Evolutionary conservation across 108 stramenopile genomes (phyloP).

Genomic region (Cylindrotheca fusiformis): DNA sequence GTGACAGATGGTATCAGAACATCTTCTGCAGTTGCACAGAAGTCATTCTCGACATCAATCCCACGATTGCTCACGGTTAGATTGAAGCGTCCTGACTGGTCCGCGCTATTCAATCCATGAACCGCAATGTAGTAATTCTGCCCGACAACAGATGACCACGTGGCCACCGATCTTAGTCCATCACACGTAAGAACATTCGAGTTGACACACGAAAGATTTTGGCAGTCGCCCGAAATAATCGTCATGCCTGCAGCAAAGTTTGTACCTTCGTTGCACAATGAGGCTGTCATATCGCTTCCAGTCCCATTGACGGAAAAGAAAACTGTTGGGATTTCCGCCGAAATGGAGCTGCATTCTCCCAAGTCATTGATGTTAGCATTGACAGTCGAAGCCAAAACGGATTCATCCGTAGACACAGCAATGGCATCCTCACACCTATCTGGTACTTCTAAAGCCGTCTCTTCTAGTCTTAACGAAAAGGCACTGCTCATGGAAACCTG

Average conservation of each 20-base stretch:
- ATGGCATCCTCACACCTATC: slow-evolving; percentile 7
- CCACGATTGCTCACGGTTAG: slow-evolving; percentile 4
- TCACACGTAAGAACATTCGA: slow-evolving; percentile 9
- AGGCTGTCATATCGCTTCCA: slow-evolving; percentile 11
- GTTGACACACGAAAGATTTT: slow-evolving; percentile 1
- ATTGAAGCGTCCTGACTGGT: slow-evolving; percentile 4
- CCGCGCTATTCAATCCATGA: slow-evolving; percentile 6
- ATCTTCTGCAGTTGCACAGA: slow-evolving; percentile 6
- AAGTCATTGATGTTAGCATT: slow-evolving; percentile 3
- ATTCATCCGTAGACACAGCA: background rate
- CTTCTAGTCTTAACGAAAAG: slow-evolving; percentile 1
- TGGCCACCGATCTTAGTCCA: slow-evolving; percentile 6
- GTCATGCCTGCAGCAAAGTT: slow-evolving; percentile 10
- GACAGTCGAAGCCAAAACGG: slow-evolving; percentile 10
- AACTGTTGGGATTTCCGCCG: background rate
- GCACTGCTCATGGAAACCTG: slow-evolving; percentile 6
- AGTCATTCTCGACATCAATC: slow-evolving; percentile 15
- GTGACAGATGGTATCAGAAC: background rate
- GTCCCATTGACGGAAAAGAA: slow-evolving; percentile 20
- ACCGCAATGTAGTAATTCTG: slow-evolving; percentile 11
- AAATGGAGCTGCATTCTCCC: background rate
- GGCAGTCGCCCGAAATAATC: slow-evolving; percentile 9
- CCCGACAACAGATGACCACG: slow-evolving; percentile 7
- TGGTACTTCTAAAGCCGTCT: slow-evolving; percentile 1
- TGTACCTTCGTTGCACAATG: slow-evolving; percentile 21